Percentiles rank a stretch among this genome's conserved stretches.
phyloP scores from a whole-genome alignment of 192 early-diverging fungal genomes.

The Chytriomyces hyalinus region DNA sequence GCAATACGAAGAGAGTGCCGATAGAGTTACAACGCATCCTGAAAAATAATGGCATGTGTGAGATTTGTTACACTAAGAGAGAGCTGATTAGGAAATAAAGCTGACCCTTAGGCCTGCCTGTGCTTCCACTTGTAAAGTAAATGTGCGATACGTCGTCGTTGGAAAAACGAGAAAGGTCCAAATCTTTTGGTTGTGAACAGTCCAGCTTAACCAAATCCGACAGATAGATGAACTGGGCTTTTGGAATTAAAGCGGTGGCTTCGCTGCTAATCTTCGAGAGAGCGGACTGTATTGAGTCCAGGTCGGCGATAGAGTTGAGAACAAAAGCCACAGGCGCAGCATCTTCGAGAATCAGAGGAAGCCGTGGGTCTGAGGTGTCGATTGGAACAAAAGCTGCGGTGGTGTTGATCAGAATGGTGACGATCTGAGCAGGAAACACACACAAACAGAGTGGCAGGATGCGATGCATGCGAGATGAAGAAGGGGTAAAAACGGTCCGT shows the following conservation, averaged over 20 bases:
- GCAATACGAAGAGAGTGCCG: constrained; percentile 38
- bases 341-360: constrained; percentile 45
- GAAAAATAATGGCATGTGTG: neutral
- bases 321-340: constrained; percentile 33
- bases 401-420: neutral
- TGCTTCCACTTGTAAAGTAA: constrained; percentile 47
- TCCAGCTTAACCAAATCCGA: neutral
- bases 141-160: constrained; percentile 32
- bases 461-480: constrained; percentile 27
- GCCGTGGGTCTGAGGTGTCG: constrained; percentile 43
- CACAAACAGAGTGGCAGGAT: neutral
- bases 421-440: neutral
- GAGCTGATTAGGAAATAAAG: neutral
- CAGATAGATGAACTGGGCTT: neutral
- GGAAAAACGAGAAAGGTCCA: constrained; percentile 14
- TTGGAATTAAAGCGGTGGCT: neutral
- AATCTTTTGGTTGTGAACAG: constrained; percentile 18
- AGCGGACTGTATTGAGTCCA: neutral
- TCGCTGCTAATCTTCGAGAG: neutral
- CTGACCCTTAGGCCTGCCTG: constrained; percentile 45
- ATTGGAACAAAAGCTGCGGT: constrained; percentile 41
- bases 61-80: neutral
- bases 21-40: constrained; percentile 41
- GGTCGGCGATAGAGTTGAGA: neutral
- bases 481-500: constrained; percentile 23